Percentiles rank a stretch among this genome's conserved stretches.
These are phyloP conservation scores for Microbotryomycetes sp. DNA, from an alignment of 1,284 basidiomycete species.

Conservation along the genomic window DNA sequence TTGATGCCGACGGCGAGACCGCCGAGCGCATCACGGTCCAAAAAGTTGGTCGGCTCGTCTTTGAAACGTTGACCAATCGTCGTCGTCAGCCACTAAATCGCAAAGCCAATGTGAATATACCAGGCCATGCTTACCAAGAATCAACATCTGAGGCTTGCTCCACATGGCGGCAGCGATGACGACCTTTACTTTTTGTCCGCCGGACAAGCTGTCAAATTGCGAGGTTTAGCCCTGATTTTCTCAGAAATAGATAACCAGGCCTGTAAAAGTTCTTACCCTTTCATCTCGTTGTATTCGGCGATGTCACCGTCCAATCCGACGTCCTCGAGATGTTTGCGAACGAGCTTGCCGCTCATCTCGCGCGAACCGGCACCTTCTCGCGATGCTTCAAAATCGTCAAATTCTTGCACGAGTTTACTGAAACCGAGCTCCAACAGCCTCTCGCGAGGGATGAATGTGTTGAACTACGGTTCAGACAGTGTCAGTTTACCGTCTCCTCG, in stretches of 20 bases:
- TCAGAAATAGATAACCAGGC: conserved; percentile 48
- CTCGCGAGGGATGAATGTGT: conserved; percentile 90
- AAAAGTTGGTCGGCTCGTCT: conserved; percentile 86
- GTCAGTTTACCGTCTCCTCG: not conserved
- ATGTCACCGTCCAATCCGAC: conserved; percentile 96
- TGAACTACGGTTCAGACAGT: conserved; percentile 45
- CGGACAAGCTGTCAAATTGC: conserved; percentile 38
- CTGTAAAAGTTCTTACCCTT: no score
- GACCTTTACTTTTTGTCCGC: conserved; percentile 85
- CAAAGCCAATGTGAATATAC: not conserved
- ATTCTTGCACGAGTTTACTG: conserved; percentile 83
- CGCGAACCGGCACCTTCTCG: conserved; percentile 83
- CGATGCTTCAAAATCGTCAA: conserved; percentile 93
- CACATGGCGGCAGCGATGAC: conserved; percentile 90
- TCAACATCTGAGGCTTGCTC: conserved; percentile 77
- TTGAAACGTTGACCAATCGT: conserved; percentile 23
- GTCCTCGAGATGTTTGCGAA: conserved; percentile 80
- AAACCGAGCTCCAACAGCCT: conserved; percentile 83
- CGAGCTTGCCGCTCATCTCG: conserved; percentile 69
- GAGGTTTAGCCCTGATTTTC: conserved; percentile 38
- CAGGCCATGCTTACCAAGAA: conserved; percentile 26
- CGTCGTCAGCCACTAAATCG: conserved; percentile 7
- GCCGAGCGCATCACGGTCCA: conserved; percentile 65
- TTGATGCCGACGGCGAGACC: conserved; percentile 92
- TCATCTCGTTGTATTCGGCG: conserved; percentile 93